Evolutionary conservation across 202 grass and related monocot species (phyloP).

Genomic region (Saccharum hybrid): DNA sequence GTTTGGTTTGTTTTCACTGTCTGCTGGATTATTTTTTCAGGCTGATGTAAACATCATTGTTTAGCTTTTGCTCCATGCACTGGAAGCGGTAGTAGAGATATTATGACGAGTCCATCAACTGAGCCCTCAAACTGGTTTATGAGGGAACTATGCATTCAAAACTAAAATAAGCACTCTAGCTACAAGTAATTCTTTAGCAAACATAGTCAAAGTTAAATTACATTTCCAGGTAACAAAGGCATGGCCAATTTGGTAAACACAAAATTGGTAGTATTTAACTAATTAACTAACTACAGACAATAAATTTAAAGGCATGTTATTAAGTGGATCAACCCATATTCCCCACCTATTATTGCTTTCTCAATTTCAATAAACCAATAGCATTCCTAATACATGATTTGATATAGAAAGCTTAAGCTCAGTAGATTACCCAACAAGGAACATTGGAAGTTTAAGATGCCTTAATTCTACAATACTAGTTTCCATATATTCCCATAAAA

Average conservation of each 20-base stretch:
- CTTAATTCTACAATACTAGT: neutral
- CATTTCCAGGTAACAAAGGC: neutral
- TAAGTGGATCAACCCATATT: neutral
- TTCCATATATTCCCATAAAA: neutral
- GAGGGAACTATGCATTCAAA: neutral
- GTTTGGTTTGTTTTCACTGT: neutral
- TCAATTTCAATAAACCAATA: neutral
- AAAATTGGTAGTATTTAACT: neutral
- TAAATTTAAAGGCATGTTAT: neutral
- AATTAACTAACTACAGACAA: neutral
- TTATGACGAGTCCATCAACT: neutral
- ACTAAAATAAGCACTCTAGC: neutral
- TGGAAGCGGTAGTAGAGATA: neutral
- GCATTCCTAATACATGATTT: neutral
- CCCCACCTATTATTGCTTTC: neutral
- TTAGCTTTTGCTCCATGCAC: neutral
- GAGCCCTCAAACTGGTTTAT: neutral
- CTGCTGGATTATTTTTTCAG: neutral
- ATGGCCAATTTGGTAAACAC: neutral
- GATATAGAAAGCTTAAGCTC: neutral
- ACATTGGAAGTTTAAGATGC: neutral
- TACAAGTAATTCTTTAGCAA: neutral
- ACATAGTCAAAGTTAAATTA: neutral
- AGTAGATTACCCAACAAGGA: neutral
- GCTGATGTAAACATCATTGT: neutral